Conservation (phyloP, 2,329 filamentous ascomycete species). For the Colletotrichum echinochloae region DNA sequence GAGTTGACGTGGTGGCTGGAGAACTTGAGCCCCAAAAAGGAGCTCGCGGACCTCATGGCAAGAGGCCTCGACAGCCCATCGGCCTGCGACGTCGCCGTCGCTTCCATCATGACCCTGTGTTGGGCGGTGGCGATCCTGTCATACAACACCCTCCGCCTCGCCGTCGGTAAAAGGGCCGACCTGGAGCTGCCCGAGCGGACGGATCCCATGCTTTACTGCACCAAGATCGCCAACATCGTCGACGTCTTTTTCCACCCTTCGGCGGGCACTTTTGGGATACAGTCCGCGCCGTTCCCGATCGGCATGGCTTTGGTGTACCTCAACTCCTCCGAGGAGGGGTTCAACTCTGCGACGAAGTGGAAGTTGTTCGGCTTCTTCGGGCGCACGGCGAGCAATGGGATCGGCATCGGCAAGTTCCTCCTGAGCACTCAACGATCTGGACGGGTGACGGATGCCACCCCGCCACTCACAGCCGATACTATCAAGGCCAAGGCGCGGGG, state of each 20-base stretch:
- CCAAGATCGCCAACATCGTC: conserved; percentile 38
- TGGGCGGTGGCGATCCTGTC: conserved; percentile 38
- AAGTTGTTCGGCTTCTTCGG: conserved; percentile 35
- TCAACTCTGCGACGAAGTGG: conserved; percentile 19
- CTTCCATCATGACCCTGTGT: conserved; percentile 32
- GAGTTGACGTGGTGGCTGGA: conserved; percentile 36
- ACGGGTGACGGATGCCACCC: neutral
- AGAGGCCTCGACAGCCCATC: conserved; percentile 27
- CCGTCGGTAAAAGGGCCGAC: conserved; percentile 1
- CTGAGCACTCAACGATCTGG: conserved; percentile 26
- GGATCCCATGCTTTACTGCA: conserved; percentile 36
- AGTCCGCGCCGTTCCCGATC: conserved; percentile 37
- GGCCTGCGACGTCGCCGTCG: conserved; percentile 33
- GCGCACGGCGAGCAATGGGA: conserved; percentile 20
- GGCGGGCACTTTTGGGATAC: conserved; percentile 36
- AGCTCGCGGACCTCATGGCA: conserved; percentile 16
- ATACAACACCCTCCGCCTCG: conserved; percentile 37
- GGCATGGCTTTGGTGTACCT: conserved; percentile 40
- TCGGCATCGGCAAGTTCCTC: conserved; percentile 34
- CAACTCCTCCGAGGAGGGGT: conserved; percentile 29
- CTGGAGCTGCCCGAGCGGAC: conserved; percentile 16
- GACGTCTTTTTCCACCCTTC: conserved; percentile 38
- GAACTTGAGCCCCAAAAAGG: conserved; percentile 12
- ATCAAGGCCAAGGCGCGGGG: conserved; percentile 26
- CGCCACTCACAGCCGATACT: neutral